A percentile compares a stretch with the other conserved stretches of the same genome.
Evolutionary conservation across 352 stramenopile genomes (phyloP).

Genomic region (Globisporangium paroecandrum): DNA sequence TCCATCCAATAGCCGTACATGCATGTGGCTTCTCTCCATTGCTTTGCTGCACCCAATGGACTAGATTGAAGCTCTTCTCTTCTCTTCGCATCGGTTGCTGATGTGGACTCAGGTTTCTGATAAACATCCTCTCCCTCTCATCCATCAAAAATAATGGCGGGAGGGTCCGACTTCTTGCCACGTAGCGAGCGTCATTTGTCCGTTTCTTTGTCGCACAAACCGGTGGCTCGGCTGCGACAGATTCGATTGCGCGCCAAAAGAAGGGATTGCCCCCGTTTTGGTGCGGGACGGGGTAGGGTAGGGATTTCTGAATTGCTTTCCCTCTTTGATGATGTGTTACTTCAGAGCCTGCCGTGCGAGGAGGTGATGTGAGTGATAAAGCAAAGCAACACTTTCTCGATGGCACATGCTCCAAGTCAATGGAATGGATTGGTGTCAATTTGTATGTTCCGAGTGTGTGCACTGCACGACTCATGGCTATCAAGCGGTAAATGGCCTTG

Average conservation of each 20-base stretch:
- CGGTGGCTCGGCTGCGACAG: constrained; percentile 1
- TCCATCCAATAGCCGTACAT: neutral
- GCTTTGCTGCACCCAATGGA: neutral
- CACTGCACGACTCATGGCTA: neutral
- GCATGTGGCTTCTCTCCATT: neutral
- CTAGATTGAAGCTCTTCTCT: neutral
- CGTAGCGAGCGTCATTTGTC: constrained; percentile 6
- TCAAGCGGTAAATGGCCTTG: neutral
- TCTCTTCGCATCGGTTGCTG: neutral
- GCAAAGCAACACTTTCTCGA: neutral
- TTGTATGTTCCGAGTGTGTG: neutral
- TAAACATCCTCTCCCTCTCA: neutral
- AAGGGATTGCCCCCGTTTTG: neutral
- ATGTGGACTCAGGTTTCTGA: neutral
- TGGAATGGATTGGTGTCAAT: neutral
- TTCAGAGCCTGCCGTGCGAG: neutral
- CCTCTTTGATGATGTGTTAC: neutral
- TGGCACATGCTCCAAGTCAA: neutral
- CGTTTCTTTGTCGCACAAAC: constrained; percentile 8
- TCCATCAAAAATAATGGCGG: neutral
- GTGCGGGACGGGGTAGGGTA: neutral
- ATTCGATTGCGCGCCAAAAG: neutral
- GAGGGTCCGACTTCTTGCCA: neutral
- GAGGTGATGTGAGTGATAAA: neutral
- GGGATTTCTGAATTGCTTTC: neutral